Conservation (phyloP, 306 rosid genomes). For the Sophora flavescens region DNA sequence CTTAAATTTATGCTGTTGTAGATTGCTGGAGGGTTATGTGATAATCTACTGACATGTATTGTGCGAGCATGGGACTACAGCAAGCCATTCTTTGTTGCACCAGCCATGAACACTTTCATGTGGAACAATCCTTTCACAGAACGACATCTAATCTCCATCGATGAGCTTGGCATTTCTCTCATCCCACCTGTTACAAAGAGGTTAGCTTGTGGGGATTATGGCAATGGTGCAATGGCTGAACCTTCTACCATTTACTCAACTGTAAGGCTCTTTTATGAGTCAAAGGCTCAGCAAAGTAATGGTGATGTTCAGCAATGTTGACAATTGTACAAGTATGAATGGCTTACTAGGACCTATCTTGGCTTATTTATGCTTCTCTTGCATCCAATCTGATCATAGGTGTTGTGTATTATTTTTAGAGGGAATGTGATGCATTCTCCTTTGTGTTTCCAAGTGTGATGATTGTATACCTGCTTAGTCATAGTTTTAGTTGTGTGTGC, state of each 20-base stretch:
- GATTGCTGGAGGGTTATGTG: constrained; percentile 97
- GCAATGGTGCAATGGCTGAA: constrained; percentile 99
- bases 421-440: constrained; percentile 16
- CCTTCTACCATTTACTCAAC: constrained; percentile 85
- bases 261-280: constrained; percentile 76
- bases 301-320: constrained; percentile 45
- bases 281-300: constrained; percentile 63
- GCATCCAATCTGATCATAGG: constrained; percentile 11
- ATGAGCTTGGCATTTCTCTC: constrained; percentile 91
- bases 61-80: constrained; percentile 97
- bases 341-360: constrained; percentile 33
- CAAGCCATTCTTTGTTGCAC: constrained; percentile 92
- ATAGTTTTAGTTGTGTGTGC: constrained; percentile 1
- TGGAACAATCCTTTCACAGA: constrained; percentile 97
- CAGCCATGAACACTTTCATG: constrained; percentile 96
- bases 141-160: constrained; percentile 81
- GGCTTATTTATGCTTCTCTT: not conserved
- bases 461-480: constrained; percentile 17
- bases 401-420: constrained; percentile 10
- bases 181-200: constrained; percentile 85
- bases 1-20: constrained; percentile 44
- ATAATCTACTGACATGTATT: constrained; percentile 86
- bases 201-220: constrained; percentile 84
- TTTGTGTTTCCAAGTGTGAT: not conserved
- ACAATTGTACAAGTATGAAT: constrained; percentile 35